Evolutionary conservation across 2,329 filamentous ascomycete genomes (phyloP).

Genomic region (Aureobasidium sp.): DNA sequence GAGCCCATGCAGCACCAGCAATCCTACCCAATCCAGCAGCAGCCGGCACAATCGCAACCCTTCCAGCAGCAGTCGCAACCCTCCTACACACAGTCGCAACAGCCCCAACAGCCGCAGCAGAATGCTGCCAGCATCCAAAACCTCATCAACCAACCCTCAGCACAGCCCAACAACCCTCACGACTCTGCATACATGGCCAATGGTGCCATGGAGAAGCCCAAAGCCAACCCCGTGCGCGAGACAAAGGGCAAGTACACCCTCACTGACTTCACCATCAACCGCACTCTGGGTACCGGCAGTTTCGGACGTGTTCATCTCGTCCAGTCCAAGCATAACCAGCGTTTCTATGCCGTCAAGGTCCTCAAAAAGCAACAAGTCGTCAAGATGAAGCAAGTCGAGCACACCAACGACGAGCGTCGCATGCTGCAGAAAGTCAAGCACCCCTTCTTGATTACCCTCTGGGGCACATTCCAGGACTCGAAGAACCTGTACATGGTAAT

Average conservation of each 20-base stretch:
- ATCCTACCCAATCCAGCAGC: constrained; percentile 4
- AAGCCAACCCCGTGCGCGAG: constrained; percentile 44
- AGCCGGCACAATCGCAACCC: constrained; percentile 14
- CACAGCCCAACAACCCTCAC: constrained; percentile 32
- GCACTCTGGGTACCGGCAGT: constrained; percentile 91
- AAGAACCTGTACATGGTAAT: constrained; percentile 99
- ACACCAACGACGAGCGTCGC: constrained; percentile 93
- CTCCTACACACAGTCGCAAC: constrained; percentile 1
- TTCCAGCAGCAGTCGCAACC: constrained; percentile 13
- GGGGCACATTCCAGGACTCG: constrained; percentile 95
- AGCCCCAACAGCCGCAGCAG: constrained; percentile 36
- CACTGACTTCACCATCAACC: constrained; percentile 77
- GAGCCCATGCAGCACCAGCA: constrained; percentile 32
- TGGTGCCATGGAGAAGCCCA: constrained; percentile 30
- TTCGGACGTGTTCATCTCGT: constrained; percentile 95
- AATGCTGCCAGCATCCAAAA: constrained; percentile 76
- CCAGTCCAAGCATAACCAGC: constrained; percentile 95
- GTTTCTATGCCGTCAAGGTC: constrained; percentile 97
- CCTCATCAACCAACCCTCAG: constrained; percentile 60
- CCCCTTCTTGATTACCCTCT: constrained; percentile 93
- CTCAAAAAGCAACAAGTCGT: constrained; percentile 97
- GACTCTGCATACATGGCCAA: constrained; percentile 27
- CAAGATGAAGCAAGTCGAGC: constrained; percentile 99
- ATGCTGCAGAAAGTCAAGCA: constrained; percentile 98
- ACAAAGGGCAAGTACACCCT: constrained; percentile 98